Conservation (phyloP, 1,139 yeast species). For the Suhomyces panamericanus region DNA sequence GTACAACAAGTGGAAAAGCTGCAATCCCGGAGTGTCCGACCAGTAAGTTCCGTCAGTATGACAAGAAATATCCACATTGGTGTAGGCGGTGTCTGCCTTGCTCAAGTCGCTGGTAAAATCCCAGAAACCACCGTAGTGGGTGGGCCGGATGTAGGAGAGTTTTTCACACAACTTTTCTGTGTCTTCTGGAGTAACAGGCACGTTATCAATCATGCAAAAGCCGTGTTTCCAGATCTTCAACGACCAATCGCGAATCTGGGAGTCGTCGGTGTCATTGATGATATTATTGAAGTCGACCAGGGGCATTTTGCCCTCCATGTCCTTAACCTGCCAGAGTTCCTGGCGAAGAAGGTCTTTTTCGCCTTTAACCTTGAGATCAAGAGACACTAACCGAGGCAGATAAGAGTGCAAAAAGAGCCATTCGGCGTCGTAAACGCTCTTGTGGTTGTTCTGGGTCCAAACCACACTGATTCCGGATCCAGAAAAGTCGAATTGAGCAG, state of each 20-base stretch:
- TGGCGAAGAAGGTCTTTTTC: constrained; percentile 31
- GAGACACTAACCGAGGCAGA: constrained; percentile 48
- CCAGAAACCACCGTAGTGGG: constrained; percentile 84
- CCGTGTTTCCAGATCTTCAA: constrained; percentile 61
- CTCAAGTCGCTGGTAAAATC: constrained; percentile 74
- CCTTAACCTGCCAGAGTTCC: constrained; percentile 51
- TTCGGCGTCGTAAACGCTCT: constrained; percentile 42
- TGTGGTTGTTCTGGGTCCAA: constrained; percentile 55
- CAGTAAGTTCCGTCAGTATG: constrained; percentile 83
- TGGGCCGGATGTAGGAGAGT: constrained; percentile 64
- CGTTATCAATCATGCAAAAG: constrained; percentile 62
- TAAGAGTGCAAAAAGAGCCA: constrained; percentile 67
- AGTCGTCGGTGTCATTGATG: constrained; percentile 35
- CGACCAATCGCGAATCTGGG: constrained; percentile 60
- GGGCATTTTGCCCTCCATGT: constrained; percentile 49
- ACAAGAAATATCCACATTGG: constrained; percentile 63
- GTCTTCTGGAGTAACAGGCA: constrained; percentile 62
- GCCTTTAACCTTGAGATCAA: constrained; percentile 28
- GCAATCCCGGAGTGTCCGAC: constrained; percentile 76
- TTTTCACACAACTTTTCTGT: constrained; percentile 62
- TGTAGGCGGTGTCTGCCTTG: constrained; percentile 74
- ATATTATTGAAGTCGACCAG: constrained; percentile 53
- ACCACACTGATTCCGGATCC: constrained; percentile 25
- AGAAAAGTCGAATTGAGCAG: constrained; percentile 23
- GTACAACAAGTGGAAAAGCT: constrained; percentile 64